These are phyloP conservation scores for Nicotiana rustica DNA, from an alignment of 305 asterid species.

Conservation along the genomic window DNA sequence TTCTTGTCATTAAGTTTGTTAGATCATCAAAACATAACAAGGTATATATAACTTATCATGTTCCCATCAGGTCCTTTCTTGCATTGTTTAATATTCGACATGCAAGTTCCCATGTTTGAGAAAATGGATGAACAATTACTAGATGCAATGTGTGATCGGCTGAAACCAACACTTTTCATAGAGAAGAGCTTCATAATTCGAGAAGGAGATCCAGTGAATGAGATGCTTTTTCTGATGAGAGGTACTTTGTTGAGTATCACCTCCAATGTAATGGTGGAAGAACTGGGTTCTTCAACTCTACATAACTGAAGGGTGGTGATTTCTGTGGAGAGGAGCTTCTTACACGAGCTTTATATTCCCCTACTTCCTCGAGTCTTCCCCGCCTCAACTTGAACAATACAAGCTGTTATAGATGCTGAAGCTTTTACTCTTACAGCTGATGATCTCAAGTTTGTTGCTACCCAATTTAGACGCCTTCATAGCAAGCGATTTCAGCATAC, in stretches of 20 bases:
- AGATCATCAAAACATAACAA: too few species aligned
- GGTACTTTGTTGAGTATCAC: too few species aligned
- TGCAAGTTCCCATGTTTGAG: constrained; percentile 57
- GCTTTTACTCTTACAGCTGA: constrained; percentile 64
- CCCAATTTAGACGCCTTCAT: constrained; percentile 58
- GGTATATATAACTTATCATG: too few species aligned
- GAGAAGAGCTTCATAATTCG: constrained; percentile 54
- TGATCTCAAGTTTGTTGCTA: constrained; percentile 57
- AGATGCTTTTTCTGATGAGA: constrained; percentile 62
- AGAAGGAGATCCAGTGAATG: constrained; percentile 68
- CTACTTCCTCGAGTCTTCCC: constrained; percentile 57
- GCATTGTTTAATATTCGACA: too few species aligned
- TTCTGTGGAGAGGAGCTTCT: constrained; percentile 68
- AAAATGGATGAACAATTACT: constrained; percentile 62
- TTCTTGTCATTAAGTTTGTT: too few species aligned
- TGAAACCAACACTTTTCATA: constrained; percentile 60
- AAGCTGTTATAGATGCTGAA: constrained; percentile 63
- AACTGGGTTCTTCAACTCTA: too few species aligned
- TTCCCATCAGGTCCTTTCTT: too few species aligned
- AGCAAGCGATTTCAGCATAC: constrained; percentile 63
- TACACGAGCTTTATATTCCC: constrained; percentile 59
- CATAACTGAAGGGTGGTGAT: constrained; percentile 1
- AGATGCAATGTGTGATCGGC: constrained; percentile 54
- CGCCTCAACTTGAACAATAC: constrained; percentile 66
- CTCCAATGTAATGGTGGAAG: constrained; percentile 40